Evolutionary conservation across 2,329 filamentous ascomycete species (phyloP), one percentile per base, ranked within the genome.

Genomic region (Coniella vitis): DNA sequence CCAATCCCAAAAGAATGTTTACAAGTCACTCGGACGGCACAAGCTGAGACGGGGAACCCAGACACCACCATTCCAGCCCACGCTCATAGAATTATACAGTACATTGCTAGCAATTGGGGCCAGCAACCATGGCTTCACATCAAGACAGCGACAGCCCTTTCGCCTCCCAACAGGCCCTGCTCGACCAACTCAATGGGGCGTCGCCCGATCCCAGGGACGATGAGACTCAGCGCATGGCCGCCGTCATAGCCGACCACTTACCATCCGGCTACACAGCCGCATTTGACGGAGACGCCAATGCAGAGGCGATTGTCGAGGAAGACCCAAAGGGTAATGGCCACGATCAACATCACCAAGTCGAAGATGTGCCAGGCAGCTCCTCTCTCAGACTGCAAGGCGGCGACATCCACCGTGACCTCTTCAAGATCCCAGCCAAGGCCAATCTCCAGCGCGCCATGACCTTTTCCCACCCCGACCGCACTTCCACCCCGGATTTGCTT

Each of bases 321-420:
- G 56, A 57, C 29, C 58, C 58, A 47, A 59, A 59, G 17, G 60
- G 55, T 49, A 19, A 32, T 22, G 31, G 36, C 46, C 25, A 20
- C 7, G 21, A 45, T 8, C 8, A 25, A 17, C 45, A 42, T n/a
- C 10, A 32, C 16, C 19, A 12, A 16, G n/a, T 17, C 9, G 45
- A 54, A n/a, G 56, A 56, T 2, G 53, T 58, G 8, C 56, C 57
- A 20, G 63, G 66, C 38, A 78, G 84, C 52, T 88, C 84, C 2
- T 90, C 86, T 0, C 69, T 90, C 46, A 79, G 73, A 51, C 72
- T 90, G 3, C 85, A 86, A 60, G 86, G 86, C 45, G 86, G 86
- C 36, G 86, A 90, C 58, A 84, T 90, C 19, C 86, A 90, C 61
- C 81, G 86, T 31, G 84, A 87, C 58, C 76, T 90, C 31, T 90